Evolutionary conservation across 2,329 filamentous ascomycete genomes (phyloP).

Genomic region (Coniella vitis): DNA sequence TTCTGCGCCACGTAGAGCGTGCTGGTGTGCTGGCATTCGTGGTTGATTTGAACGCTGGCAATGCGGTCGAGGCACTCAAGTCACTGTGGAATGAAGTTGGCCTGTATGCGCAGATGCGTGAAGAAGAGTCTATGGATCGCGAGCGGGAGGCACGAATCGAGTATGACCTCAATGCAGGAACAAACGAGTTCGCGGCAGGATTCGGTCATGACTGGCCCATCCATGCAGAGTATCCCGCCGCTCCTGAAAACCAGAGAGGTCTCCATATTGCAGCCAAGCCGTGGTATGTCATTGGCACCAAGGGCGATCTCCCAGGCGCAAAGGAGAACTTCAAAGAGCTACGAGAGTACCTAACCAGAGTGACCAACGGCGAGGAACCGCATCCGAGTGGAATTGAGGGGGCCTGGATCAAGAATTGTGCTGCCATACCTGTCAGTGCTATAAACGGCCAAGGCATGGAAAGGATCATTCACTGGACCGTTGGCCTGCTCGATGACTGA

Average conservation of each 20-base stretch:
- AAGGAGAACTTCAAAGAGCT: conserved; percentile 68
- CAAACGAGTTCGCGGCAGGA: conserved; percentile 14
- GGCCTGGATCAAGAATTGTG: conserved; percentile 54
- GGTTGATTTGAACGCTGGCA: conserved; percentile 71
- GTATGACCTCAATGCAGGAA: conserved; percentile 49
- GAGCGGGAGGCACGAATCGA: conserved; percentile 51
- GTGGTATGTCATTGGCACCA: conserved; percentile 94
- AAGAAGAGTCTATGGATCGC: conserved; percentile 63
- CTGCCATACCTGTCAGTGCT: conserved; percentile 80
- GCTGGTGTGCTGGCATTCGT: conserved; percentile 92
- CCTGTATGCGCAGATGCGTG: conserved; percentile 73
- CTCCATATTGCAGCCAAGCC: conserved; percentile 86
- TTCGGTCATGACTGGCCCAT: conserved; percentile 23
- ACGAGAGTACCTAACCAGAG: conserved; percentile 60
- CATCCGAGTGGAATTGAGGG: conserved; percentile 66
- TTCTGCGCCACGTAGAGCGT: conserved; percentile 89
- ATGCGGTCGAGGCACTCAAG: conserved; percentile 72
- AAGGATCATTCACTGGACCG: conserved; percentile 63
- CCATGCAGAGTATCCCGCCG: conserved; percentile 24
- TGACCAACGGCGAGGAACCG: conserved; percentile 53
- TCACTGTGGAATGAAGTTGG: conserved; percentile 86
- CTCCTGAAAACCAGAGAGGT: conserved; percentile 26
- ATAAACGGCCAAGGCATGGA: conserved; percentile 81
- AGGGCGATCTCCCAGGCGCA: conserved; percentile 76
- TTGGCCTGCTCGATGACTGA: conserved; percentile 55